phyloP scores from a whole-genome alignment of 345 rosid genomes.

The Eutrema heterophyllum region DNA sequence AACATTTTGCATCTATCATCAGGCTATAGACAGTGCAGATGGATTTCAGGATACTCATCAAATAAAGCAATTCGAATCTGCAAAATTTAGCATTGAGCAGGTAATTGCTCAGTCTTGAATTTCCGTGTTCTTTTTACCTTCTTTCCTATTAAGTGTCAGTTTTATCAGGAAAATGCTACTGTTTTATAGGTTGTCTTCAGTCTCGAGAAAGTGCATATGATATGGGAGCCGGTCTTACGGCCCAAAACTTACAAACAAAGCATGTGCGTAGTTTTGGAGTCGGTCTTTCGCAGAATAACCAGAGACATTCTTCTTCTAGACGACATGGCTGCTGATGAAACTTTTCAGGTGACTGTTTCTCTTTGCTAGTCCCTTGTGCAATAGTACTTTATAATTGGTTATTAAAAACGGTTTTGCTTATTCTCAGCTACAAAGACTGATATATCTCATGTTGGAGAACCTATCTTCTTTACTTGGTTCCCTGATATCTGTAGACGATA shows the following conservation, averaged over 20 bases:
- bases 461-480: conserved; percentile 61
- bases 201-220: conserved; percentile 85
- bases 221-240: conserved; percentile 88
- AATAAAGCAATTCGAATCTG: conserved; percentile 74
- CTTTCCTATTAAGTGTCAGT: background rate
- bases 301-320: conserved; percentile 80
- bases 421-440: conserved; percentile 77
- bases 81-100: conserved; percentile 87
- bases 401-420: conserved; percentile 6
- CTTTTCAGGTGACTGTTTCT: conserved; percentile 57
- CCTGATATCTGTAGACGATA: conserved; percentile 37
- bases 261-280: conserved; percentile 76
- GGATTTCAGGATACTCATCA: conserved; percentile 95
- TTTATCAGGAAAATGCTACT: conserved; percentile 12
- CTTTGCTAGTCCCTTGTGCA: background rate
- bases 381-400: background rate
- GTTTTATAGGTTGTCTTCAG: conserved; percentile 67
- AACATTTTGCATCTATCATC: conserved; percentile 21
- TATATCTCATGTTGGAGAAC: conserved; percentile 70
- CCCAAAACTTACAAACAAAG: conserved; percentile 76
- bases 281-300: conserved; percentile 67
- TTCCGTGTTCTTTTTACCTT: background rate
- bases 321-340: conserved; percentile 98
- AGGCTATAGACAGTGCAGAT: conserved; percentile 91
- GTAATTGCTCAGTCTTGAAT: conserved; percentile 33